These are phyloP conservation scores for Rugiboletus extremiorientalis DNA, from an alignment of 1,284 basidiomycete species.

Conservation along the genomic window DNA sequence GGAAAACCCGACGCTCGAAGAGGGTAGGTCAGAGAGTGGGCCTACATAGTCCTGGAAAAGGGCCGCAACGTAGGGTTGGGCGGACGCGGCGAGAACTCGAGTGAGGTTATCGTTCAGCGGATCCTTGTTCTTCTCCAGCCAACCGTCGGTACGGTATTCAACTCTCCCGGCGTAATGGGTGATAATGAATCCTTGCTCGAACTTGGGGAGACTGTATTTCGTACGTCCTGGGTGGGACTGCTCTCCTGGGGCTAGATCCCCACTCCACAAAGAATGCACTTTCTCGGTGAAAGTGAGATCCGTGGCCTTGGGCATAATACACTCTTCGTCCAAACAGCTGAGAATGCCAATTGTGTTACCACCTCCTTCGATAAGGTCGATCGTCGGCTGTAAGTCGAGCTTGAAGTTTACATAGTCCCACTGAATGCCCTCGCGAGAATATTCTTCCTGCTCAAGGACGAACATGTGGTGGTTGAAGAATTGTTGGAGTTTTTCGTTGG, in stretches of 20 bases:
- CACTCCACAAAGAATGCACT: slow-evolving; percentile 72
- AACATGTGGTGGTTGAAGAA: slow-evolving; percentile 99
- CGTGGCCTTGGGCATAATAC: slow-evolving; percentile 98
- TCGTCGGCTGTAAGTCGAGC: slow-evolving; percentile 95
- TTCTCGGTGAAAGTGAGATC: slow-evolving; percentile 97
- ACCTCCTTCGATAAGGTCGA: slow-evolving; percentile 93
- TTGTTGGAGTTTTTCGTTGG: slow-evolving; percentile 96
- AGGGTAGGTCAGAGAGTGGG: slow-evolving; percentile 31
- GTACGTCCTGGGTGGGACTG: slow-evolving; percentile 68
- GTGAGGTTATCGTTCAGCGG: slow-evolving; percentile 97
- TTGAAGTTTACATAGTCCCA: slow-evolving; percentile 99
- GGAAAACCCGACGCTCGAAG: slow-evolving; percentile 41
- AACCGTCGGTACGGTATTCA: slow-evolving; percentile 94
- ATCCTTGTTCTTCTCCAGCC: slow-evolving; percentile 99
- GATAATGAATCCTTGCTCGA: slow-evolving; percentile 94
- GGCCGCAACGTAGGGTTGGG: slow-evolving; percentile 78
- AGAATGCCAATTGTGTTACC: slow-evolving; percentile 82
- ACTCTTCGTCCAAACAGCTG: slow-evolving; percentile 95
- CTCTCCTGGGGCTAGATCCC: slow-evolving; percentile 47
- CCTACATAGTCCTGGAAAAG: slow-evolving; percentile 86
- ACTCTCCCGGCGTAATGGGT: slow-evolving; percentile 97
- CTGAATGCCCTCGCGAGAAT: slow-evolving; percentile 93
- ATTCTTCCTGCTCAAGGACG: slow-evolving; percentile 98
- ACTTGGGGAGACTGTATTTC: slow-evolving; percentile 88
- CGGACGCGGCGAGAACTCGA: slow-evolving; percentile 83